Evolutionary conservation across 2,329 filamentous ascomycete genomes (phyloP).

Genomic region (Fusarium musae): DNA sequence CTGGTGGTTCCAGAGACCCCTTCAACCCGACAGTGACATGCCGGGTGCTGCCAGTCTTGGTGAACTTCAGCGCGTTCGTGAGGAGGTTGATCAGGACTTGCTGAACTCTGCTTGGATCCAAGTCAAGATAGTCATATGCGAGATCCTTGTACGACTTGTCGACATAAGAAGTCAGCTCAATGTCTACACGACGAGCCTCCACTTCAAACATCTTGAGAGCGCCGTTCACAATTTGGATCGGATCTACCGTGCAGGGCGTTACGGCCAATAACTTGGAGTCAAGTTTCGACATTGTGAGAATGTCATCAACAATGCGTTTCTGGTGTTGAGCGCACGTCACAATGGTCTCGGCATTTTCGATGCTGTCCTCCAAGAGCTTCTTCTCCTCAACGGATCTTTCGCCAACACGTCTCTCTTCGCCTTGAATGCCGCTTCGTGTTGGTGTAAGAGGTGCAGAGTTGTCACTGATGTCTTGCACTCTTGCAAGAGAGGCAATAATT

Average conservation of each 20-base stretch:
- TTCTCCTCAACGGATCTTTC: slow-evolving; percentile 50
- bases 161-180: slow-evolving; percentile 72
- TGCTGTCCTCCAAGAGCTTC: slow-evolving; percentile 66
- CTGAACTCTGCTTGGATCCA: slow-evolving; percentile 79
- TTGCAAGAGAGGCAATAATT: slow-evolving; percentile 64
- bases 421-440: slow-evolving; percentile 21
- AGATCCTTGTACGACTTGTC: slow-evolving; percentile 69
- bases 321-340: slow-evolving; percentile 82
- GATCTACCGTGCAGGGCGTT: slow-evolving; percentile 75
- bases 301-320: slow-evolving; percentile 81
- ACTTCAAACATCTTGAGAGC: slow-evolving; percentile 83
- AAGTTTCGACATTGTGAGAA: slow-evolving; percentile 78
- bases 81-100: slow-evolving; percentile 85
- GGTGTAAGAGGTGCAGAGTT: slow-evolving; percentile 41
- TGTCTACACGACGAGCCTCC: slow-evolving; percentile 75
- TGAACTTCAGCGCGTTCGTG: slow-evolving; percentile 87
- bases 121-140: slow-evolving; percentile 70
- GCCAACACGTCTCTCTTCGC: background rate
- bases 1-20: slow-evolving; percentile 53
- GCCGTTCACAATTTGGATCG: slow-evolving; percentile 72
- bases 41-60: slow-evolving; percentile 68
- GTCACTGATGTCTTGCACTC: slow-evolving; percentile 54
- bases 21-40: slow-evolving; percentile 63
- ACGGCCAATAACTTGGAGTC: slow-evolving; percentile 80
- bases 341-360: slow-evolving; percentile 82